Base-by-base conservation (phyloP, 2,329 filamentous ascomycete genomes). In the Beauveria pseudobassiana region DNA sequence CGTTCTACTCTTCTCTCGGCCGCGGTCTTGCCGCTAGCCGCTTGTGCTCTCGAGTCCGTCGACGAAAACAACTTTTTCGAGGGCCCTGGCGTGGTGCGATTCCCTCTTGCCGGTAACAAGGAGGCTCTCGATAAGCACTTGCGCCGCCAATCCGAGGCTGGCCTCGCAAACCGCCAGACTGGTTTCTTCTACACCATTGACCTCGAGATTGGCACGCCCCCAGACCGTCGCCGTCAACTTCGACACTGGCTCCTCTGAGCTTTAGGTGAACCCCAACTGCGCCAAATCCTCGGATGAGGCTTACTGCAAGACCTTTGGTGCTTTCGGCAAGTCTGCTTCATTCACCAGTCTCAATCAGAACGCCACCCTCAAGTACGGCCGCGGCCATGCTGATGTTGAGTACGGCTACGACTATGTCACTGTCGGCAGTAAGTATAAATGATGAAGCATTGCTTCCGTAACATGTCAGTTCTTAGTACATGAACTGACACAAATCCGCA, bases 211-310 rank as follows among this genome's bases (percentile, higher is more conserved):
- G 76, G 76, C 9, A 75, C 71, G 0, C 76, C 76, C 5, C 5
- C 74, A 77, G 61, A 60, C 65, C 4, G 73, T 78, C 50, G 73
- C 68, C 40, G 73, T 78, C 63, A 71, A 74, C 63, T 71, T 78
- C 54, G 76, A 78, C 62, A 78, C 76, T 0, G 75, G 75, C 18
- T 77, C 76, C 4, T 68, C 70, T 9, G 75, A 78, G 65, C 69
- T 77, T 5, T 78, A 76, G 76, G 74, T 78, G 43, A 76, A 78
- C 61, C 76, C 76, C 7, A 67, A 71, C 8, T 78, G 76, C 65
- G 65, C 65, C 57, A 72, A 71, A 48, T 66, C 74, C 1, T 56
- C 63, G 6, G 67, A 74, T 34, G 64, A 65, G 0, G 46, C 58
- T 0, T 69, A 71, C 34, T 76, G 74, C 64, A 34, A 64, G 18